Conservation (phyloP, 2,329 filamentous ascomycete species). For the Dryadomyces sulphureus region DNA sequence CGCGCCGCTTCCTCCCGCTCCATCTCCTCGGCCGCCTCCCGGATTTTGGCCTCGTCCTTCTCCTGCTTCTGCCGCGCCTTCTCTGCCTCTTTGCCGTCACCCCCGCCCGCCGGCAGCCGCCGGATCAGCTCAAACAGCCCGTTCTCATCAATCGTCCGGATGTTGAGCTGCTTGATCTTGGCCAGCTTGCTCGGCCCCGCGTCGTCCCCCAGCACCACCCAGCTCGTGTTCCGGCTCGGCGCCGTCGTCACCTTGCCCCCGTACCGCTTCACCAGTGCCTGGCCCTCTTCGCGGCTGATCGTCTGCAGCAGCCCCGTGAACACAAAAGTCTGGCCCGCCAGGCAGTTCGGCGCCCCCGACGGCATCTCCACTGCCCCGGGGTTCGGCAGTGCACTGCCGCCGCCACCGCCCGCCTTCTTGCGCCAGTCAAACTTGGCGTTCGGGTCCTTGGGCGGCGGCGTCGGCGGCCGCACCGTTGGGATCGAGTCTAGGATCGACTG, state of each 20-base stretch:
- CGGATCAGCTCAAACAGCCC: constrained; percentile 80
- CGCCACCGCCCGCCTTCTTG: constrained; percentile 43
- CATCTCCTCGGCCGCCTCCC: constrained; percentile 69
- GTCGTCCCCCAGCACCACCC: constrained; percentile 79
- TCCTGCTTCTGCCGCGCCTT: constrained; percentile 74
- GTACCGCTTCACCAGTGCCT: constrained; percentile 78
- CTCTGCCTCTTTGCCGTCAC: constrained; percentile 74
- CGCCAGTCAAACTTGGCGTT: constrained; percentile 69
- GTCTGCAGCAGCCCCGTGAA: constrained; percentile 81
- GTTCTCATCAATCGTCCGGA: constrained; percentile 90
- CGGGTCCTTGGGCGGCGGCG: constrained; percentile 60
- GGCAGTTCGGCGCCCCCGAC: constrained; percentile 72
- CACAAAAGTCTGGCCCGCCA: constrained; percentile 81
- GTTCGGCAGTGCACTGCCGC: constrained; percentile 47
- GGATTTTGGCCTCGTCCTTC: constrained; percentile 70
- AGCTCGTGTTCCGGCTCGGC: constrained; percentile 87
- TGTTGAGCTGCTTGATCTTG: constrained; percentile 63
- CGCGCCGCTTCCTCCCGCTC: constrained; percentile 60
- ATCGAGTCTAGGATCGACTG: constrained; percentile 82
- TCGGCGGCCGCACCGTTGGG: constrained; percentile 66
- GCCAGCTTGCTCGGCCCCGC: constrained; percentile 86
- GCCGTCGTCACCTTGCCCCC: constrained; percentile 78
- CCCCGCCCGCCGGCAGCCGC: constrained; percentile 69
- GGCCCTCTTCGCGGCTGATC: constrained; percentile 71
- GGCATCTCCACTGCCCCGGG: constrained; percentile 58